Evolutionary conservation across 805 yeast species (phyloP).

Genomic region (Candida palmyrensis): DNA sequence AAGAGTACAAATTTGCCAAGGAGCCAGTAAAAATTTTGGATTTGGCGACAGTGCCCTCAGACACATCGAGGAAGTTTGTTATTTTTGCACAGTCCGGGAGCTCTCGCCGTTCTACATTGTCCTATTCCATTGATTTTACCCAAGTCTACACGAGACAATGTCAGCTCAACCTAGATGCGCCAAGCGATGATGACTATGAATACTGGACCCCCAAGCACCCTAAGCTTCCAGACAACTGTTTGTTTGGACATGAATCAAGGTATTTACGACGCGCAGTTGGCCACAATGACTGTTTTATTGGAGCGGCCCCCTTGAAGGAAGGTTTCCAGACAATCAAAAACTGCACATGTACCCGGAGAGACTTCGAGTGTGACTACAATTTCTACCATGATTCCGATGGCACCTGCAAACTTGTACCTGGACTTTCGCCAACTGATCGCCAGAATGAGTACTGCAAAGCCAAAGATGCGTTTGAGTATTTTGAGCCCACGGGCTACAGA

Average conservation of each 20-base stretch:
- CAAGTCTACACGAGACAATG: conserved; percentile 32
- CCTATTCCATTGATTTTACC: conserved; percentile 37
- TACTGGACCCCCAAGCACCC: conserved; percentile 41
- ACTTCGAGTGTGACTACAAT: conserved; percentile 92
- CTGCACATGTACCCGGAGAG: conserved; percentile 82
- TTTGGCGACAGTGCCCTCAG: conserved; percentile 86
- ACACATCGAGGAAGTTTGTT: conserved; percentile 76
- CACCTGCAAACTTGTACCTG: conserved; percentile 79
- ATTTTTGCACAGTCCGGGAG: conserved; percentile 43
- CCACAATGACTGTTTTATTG: conserved; percentile 63
- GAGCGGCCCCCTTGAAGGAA: conserved; percentile 50
- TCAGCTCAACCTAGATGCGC: conserved; percentile 37
- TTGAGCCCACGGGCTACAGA: conserved; percentile 90
- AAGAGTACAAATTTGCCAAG: conserved; percentile 55
- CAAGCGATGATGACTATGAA: conserved; percentile 35
- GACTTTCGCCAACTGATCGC: conserved; percentile 63
- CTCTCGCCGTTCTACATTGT: conserved; percentile 40
- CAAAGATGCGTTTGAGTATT: conserved; percentile 59
- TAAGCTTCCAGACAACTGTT: conserved; percentile 28
- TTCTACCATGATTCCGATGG: conserved; percentile 68
- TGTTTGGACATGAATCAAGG: conserved; percentile 39
- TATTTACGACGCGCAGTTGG: conserved; percentile 40
- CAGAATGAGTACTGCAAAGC: conserved; percentile 52
- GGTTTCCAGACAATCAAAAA: conserved; percentile 56
- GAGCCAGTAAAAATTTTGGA: conserved; percentile 56